Evolutionary conservation across 805 yeast genomes (phyloP).

Genomic region (Torulaspora delbrueckii): DNA sequence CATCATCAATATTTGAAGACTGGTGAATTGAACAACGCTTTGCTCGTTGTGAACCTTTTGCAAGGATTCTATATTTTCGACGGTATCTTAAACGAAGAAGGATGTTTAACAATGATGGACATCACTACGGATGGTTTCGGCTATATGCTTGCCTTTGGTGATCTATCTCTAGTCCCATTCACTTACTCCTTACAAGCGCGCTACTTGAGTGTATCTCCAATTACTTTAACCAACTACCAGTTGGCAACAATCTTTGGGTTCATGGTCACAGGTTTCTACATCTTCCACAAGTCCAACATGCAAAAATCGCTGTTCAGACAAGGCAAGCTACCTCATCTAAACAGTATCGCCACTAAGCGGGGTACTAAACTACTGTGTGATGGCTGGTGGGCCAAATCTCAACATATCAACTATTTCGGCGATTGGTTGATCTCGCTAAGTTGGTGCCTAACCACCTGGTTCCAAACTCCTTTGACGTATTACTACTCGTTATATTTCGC

Average conservation of each 20-base stretch:
- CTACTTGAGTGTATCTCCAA: slow-evolving; percentile 61
- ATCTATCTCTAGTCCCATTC: slow-evolving; percentile 87
- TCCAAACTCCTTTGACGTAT: slow-evolving; percentile 75
- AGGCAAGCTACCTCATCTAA: slow-evolving; percentile 66
- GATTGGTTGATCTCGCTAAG: slow-evolving; percentile 90
- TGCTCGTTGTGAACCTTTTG: slow-evolving; percentile 59
- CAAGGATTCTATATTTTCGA: slow-evolving; percentile 85
- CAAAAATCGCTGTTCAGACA: slow-evolving; percentile 81
- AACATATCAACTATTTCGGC: slow-evolving; percentile 92
- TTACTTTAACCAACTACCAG: slow-evolving; percentile 46
- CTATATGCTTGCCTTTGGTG: slow-evolving; percentile 93
- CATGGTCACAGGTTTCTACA: slow-evolving; percentile 63
- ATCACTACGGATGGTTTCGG: slow-evolving; percentile 96
- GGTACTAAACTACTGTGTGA: slow-evolving; percentile 79
- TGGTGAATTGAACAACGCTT: slow-evolving; percentile 64
- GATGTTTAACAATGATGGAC: slow-evolving; percentile 90
- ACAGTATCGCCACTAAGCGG: slow-evolving; percentile 63
- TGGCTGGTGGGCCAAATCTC: slow-evolving; percentile 95
- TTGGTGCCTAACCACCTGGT: slow-evolving; percentile 90
- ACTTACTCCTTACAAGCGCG: slow-evolving; percentile 84
- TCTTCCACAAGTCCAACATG: slow-evolving; percentile 78
- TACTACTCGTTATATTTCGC: slow-evolving; percentile 84
- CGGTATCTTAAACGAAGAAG: slow-evolving; percentile 88
- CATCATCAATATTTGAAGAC: slow-evolving; percentile 68
- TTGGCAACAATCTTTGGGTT: slow-evolving; percentile 24